A percentile compares a stretch with the other conserved stretches of the same genome.
phyloP scores from a whole-genome alignment of 2,329 filamentous ascomycete genomes.

The Fusarium longipes region DNA sequence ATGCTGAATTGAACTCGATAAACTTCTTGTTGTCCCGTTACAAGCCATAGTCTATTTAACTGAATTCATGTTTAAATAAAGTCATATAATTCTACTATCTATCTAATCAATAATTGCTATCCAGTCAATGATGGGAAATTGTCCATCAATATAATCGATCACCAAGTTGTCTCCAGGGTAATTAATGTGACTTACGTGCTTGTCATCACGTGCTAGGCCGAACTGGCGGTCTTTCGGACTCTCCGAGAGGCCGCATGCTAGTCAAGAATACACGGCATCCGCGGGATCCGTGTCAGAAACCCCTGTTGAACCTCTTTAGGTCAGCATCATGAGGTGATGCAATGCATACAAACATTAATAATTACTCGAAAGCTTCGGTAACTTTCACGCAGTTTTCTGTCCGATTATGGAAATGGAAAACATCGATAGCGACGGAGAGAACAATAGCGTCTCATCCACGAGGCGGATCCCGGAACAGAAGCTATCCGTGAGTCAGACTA shows the following conservation, averaged over 20 bases:
- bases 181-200: too few species aligned
- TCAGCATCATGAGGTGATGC: background rate
- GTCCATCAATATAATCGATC: too few species aligned
- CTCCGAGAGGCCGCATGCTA: background rate
- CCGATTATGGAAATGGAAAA: background rate
- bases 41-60: too few species aligned
- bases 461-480: slow-evolving; percentile 14
- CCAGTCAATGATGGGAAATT: too few species aligned
- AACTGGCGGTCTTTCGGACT: background rate
- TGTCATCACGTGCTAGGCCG: background rate
- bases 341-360: background rate
- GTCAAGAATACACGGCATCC: background rate
- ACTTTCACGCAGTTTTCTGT: background rate
- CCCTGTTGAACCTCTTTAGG: background rate
- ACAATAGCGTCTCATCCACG: background rate
- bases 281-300: background rate
- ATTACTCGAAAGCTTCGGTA: background rate
- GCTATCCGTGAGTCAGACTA: background rate
- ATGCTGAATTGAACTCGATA: too few species aligned
- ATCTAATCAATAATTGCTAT: too few species aligned
- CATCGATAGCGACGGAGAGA: slow-evolving; percentile 3
- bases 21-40: too few species aligned
- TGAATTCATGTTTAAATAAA: too few species aligned
- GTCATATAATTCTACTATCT: too few species aligned
- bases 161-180: too few species aligned